phyloP scores from a whole-genome alignment of 1,284 basidiomycete genomes.

The Rhodotorula sp. region DNA sequence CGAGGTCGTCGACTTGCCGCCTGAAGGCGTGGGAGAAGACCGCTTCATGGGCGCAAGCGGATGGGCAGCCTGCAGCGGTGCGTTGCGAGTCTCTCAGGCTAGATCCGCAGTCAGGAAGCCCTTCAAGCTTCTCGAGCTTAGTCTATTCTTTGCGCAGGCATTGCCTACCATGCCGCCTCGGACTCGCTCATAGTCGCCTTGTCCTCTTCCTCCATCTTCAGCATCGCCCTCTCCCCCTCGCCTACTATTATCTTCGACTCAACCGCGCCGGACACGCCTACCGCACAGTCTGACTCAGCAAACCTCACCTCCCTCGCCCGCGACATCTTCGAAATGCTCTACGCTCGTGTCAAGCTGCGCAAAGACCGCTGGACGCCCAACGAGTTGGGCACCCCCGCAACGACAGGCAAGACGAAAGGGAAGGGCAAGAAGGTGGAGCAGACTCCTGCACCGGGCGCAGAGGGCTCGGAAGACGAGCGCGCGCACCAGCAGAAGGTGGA shows the following conservation, averaged over 20 bases:
- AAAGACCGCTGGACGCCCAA: neutral
- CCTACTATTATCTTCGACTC: neutral
- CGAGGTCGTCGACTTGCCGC: neutral
- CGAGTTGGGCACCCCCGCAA: neutral
- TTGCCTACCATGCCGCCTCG: neutral
- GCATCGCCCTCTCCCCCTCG: neutral
- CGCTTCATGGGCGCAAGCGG: constrained; percentile 22
- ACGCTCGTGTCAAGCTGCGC: neutral
- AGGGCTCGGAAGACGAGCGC: too few relatives aligned
- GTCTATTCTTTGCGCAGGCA: neutral
- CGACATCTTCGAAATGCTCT: neutral
- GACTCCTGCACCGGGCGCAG: too few relatives aligned
- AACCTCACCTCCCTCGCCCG: neutral
- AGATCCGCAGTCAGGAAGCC: too few relatives aligned
- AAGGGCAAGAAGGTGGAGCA: too few relatives aligned
- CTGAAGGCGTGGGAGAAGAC: neutral
- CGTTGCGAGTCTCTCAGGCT: neutral
- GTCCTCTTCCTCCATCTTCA: constrained; percentile 9
- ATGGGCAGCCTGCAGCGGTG: constrained; percentile 21
- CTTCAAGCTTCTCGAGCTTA: too few relatives aligned
- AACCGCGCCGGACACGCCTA: neutral
- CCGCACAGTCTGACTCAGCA: too few relatives aligned
- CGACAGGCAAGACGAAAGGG: neutral
- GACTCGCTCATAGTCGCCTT: constrained; percentile 16
- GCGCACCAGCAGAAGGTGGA: too few relatives aligned